Evolutionary conservation across 2,329 filamentous ascomycete species (phyloP).

Genomic region (Fusarium sp.): DNA sequence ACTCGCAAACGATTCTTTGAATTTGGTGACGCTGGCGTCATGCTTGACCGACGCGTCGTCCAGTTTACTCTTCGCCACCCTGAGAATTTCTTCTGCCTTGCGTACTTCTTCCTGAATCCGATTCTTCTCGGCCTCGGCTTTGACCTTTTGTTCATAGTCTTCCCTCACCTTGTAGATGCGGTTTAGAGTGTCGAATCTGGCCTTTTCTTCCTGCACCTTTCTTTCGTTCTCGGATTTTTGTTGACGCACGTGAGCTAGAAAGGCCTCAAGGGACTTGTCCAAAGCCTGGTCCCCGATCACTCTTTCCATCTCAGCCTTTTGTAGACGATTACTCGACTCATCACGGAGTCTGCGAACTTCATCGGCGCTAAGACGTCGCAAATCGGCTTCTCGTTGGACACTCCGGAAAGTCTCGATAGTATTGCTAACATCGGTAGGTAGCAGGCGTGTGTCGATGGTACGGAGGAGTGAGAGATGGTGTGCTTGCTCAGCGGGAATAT

Average conservation of each 20-base stretch:
- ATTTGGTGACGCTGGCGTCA: neutral
- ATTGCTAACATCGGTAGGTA: neutral
- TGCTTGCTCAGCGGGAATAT: neutral
- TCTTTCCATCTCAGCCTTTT: neutral
- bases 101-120: neutral
- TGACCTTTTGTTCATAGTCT: neutral
- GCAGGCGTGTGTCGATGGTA: neutral
- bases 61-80: neutral
- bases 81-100: neutral
- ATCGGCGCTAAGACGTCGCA: neutral
- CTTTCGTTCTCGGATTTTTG: neutral
- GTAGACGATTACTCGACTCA: neutral
- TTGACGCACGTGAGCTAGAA: neutral
- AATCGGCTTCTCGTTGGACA: neutral
- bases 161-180: neutral
- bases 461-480: neutral
- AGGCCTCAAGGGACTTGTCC: neutral
- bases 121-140: neutral
- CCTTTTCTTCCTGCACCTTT: neutral
- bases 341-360: neutral
- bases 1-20: neutral
- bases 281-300: neutral
- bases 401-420: neutral
- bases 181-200: neutral
- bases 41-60: neutral